phyloP scores from a whole-genome alignment of 176 grass and related monocot species.

The Phoenix dactylifera region DNA sequence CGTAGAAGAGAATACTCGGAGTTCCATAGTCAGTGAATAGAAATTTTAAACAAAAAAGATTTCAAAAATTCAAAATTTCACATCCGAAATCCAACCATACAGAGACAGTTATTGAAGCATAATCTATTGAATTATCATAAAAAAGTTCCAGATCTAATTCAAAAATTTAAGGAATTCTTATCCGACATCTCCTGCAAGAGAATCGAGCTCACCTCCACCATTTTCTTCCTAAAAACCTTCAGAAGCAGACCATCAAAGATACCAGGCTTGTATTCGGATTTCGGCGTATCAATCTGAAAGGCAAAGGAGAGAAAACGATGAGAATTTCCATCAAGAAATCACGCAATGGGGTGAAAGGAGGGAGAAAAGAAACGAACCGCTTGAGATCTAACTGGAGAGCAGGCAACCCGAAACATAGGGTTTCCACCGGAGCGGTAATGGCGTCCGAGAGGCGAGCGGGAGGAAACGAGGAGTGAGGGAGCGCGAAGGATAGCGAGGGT shows the following conservation, averaged over 20 bases:
- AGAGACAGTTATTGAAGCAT: no score
- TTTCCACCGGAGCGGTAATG: not conserved
- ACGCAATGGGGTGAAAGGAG: not conserved
- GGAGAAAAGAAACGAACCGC: not conserved
- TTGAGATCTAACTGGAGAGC: constrained; percentile 6
- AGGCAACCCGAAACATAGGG: constrained; percentile 12
- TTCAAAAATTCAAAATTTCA: no score
- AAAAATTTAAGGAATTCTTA: no score
- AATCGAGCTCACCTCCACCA: constrained; percentile 17
- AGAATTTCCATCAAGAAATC: not conserved
- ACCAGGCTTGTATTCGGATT: constrained; percentile 7
- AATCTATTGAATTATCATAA: no score
- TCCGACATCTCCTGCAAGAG: no score
- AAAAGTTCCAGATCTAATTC: no score
- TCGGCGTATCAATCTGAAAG: constrained; percentile 5
- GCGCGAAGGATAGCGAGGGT: not conserved
- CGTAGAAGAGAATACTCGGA: no score
- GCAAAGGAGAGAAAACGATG: not conserved
- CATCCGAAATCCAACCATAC: no score
- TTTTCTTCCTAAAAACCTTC: constrained; percentile 18
- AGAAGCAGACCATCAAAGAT: constrained; percentile 8
- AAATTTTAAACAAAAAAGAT: no score
- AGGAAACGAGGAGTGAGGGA: not conserved
- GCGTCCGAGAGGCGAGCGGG: not conserved
- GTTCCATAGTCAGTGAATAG: no score